These are phyloP conservation scores for Vitis hybrid DNA, from an alignment of 177 flowering plant genomes.

Conservation along the genomic window DNA sequence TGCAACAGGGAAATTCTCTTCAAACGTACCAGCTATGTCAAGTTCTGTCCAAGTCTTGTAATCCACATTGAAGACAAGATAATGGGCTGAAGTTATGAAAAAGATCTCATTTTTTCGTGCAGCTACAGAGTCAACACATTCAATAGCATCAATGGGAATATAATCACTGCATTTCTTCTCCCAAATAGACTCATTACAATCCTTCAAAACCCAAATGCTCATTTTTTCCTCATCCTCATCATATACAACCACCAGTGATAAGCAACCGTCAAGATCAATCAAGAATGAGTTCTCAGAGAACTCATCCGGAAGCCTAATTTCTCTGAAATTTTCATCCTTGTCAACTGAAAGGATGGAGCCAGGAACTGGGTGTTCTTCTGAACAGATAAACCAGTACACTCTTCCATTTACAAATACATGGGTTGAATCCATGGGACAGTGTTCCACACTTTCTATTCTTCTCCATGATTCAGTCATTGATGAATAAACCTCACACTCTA, in stretches of 20 bases:
- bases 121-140: not conserved
- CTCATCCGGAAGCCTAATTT: conserved; percentile 7
- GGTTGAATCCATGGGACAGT: conserved; percentile 9
- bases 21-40: not conserved
- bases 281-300: conserved; percentile 6
- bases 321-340: conserved; percentile 15
- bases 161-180: not conserved
- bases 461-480: conserved; percentile 17
- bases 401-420: conserved; percentile 15
- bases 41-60: not conserved
- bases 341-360: conserved; percentile 15
- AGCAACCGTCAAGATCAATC: conserved; percentile 6
- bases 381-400: conserved; percentile 16
- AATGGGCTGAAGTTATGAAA: not conserved
- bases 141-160: not conserved
- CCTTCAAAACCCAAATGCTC: not conserved
- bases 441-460: conserved; percentile 7
- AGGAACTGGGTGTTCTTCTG: not conserved
- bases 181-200: not conserved
- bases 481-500: conserved; percentile 19
- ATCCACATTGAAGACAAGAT: conserved; percentile 6
- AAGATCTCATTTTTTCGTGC: conserved; percentile 1
- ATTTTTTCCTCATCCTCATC: not conserved
- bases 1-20: not conserved
- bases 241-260: not conserved